Evolutionary conservation across 441 rosid genomes (phyloP).

Genomic region (Erodium chrysanthum): DNA sequence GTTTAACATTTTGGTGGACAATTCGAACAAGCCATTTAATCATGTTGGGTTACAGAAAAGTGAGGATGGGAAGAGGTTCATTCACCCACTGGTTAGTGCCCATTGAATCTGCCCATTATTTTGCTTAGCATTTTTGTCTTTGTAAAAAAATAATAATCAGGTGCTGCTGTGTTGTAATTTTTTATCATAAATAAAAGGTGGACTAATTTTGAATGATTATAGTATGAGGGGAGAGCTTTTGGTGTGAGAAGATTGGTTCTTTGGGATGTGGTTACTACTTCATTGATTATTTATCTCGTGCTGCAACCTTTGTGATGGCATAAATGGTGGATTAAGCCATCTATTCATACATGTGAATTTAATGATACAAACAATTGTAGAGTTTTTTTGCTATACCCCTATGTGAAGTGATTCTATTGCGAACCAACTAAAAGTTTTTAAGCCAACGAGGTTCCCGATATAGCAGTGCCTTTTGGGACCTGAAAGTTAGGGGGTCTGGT

Average conservation of each 20-base stretch:
- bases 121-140: background rate
- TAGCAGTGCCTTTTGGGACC: background rate
- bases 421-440: background rate
- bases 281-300: no score
- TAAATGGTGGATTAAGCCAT: no score
- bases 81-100: constrained; percentile 85
- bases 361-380: no score
- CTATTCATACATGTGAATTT: no score
- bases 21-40: constrained; percentile 54
- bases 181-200: constrained; percentile 1
- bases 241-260: background rate
- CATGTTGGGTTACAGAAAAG: constrained; percentile 73
- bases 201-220: background rate
- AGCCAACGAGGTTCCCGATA: background rate
- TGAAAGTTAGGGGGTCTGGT: background rate
- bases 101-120: background rate
- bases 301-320: no score
- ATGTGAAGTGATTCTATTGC: background rate
- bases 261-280: background rate
- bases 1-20: constrained; percentile 54
- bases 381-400: no score
- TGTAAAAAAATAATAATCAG: background rate
- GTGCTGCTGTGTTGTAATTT: background rate
- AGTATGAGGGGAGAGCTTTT: background rate
- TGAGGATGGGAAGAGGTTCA: constrained; percentile 42